Percentiles rank a stretch among this genome's conserved stretches.
Evolutionary conservation across 108 stramenopile genomes (phyloP).

Genomic region (Craspedostauros australis): DNA sequence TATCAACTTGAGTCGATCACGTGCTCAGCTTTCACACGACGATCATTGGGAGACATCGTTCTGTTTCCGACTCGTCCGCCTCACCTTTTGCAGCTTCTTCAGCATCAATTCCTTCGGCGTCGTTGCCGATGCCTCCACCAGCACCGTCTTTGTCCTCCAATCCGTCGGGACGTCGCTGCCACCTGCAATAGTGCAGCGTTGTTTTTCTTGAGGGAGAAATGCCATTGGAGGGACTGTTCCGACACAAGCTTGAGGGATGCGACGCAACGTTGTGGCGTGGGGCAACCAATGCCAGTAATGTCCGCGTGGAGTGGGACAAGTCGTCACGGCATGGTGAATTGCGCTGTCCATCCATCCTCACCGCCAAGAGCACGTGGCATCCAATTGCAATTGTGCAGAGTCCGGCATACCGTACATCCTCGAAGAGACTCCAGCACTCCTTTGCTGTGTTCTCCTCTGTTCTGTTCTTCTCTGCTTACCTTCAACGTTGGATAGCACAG

Average conservation of each 20-base stretch:
- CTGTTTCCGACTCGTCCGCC: not conserved
- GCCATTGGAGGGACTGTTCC: not conserved
- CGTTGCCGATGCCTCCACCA: slow-evolving; percentile 46
- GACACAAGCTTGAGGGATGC: not conserved
- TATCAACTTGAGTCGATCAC: not conserved
- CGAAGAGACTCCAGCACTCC: not conserved
- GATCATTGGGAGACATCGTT: no score
- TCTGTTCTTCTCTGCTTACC: slow-evolving; percentile 31
- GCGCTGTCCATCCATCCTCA: not conserved
- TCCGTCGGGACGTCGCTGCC: slow-evolving; percentile 59
- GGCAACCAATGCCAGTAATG: not conserved
- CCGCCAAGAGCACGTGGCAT: not conserved
- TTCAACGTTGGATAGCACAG: slow-evolving; percentile 68
- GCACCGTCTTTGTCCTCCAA: slow-evolving; percentile 64
- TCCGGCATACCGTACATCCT: not conserved
- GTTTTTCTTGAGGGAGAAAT: not conserved
- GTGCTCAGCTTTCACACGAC: no score
- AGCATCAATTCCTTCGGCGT: slow-evolving; percentile 55
- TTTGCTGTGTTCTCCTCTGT: slow-evolving; percentile 1
- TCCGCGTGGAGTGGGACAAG: not conserved
- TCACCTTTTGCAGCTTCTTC: slow-evolving; percentile 69
- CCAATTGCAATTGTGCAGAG: not conserved
- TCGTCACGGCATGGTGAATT: not conserved
- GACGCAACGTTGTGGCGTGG: not conserved
- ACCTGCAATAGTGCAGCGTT: slow-evolving; percentile 20